Conservation (phyloP, 306 rosid species). For the Castanopsis chinensis region DNA sequence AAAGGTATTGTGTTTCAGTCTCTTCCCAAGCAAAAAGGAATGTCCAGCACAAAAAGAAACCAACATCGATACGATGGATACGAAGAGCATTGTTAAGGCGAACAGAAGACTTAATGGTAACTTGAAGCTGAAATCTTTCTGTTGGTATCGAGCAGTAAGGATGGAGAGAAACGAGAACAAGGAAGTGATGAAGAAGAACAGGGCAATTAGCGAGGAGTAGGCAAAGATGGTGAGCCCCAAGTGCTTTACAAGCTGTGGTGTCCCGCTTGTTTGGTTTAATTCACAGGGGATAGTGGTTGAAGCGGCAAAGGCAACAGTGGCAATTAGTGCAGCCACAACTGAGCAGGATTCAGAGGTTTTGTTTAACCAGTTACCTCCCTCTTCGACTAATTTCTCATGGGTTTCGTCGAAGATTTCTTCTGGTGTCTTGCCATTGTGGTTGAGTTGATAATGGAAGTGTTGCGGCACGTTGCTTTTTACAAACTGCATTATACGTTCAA, state of each 20-base stretch:
- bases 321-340: conserved; percentile 50
- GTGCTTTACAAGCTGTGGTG: conserved; percentile 8
- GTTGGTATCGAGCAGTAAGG: conserved; percentile 10
- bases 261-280: too few relatives aligned
- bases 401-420: too few relatives aligned
- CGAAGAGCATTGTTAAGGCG: too few relatives aligned
- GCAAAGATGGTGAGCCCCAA: conserved; percentile 14
- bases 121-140: too few relatives aligned
- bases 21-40: too few relatives aligned
- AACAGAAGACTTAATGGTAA: too few relatives aligned
- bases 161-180: conserved; percentile 12
- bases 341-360: conserved; percentile 50
- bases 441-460: too few relatives aligned
- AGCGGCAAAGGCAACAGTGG: conserved; percentile 48
- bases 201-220: conserved; percentile 26
- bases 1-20: too few relatives aligned
- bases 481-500: too few relatives aligned
- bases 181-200: conserved; percentile 27
- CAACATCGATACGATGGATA: neutral
- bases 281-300: conserved; percentile 37
- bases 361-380: conserved; percentile 38
- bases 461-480: too few relatives aligned
- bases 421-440: too few relatives aligned
- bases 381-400: neutral
- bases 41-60: too few relatives aligned